Evolutionary conservation across 164 flowering plant genomes (phyloP).

Genomic region (Platanus orientalis): DNA sequence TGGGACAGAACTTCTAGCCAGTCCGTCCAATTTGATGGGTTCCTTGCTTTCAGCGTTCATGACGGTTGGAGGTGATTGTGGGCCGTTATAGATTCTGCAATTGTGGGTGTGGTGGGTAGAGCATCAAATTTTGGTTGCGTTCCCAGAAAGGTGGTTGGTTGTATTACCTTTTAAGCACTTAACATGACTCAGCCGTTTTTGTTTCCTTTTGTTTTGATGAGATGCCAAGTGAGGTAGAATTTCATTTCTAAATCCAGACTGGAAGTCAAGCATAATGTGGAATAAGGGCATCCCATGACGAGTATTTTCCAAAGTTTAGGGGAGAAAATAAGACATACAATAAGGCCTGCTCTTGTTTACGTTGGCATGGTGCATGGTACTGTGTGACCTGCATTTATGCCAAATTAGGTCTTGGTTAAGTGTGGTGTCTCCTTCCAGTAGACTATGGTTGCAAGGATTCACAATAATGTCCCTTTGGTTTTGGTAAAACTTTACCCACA

Average conservation of each 20-base stretch:
- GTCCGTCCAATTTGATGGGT: not conserved
- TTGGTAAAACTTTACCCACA: no score
- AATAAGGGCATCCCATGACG: no score
- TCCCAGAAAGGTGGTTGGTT: conserved; percentile 13
- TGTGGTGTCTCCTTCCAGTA: no score
- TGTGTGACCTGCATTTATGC: no score
- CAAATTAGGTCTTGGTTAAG: no score
- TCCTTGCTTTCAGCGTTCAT: not conserved
- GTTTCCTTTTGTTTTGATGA: not conserved
- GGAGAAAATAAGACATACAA: no score
- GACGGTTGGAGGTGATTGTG: conserved; percentile 11
- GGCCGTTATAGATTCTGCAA: conserved; percentile 3
- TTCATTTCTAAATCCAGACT: not conserved
- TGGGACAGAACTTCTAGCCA: not conserved
- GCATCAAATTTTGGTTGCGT: conserved; percentile 14
- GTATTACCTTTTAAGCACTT: conserved; percentile 9
- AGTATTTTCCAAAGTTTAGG: no score
- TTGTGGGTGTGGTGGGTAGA: conserved; percentile 12
- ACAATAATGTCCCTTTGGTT: no score
- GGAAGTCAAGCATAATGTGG: no score
- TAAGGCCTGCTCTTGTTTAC: no score
- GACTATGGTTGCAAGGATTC: no score
- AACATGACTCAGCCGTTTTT: conserved; percentile 4
- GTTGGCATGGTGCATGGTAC: no score
- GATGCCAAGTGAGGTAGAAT: not conserved